Percentiles rank a stretch among this genome's conserved stretches.
phyloP scores from a whole-genome alignment of 1,284 basidiomycete species.

The Gymnopus androsaceus region DNA sequence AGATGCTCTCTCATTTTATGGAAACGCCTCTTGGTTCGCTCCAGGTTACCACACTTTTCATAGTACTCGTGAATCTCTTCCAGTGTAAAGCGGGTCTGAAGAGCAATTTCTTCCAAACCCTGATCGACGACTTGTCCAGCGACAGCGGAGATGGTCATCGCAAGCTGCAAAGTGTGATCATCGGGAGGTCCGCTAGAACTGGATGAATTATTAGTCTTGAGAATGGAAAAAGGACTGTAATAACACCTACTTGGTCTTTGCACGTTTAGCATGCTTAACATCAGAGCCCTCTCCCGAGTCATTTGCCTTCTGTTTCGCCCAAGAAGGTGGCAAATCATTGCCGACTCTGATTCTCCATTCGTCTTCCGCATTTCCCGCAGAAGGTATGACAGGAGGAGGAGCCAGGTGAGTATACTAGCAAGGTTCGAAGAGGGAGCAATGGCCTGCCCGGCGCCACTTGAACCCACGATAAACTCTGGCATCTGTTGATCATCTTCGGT shows the following conservation, averaged over 20 bases:
- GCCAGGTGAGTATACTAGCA: conserved; percentile 7
- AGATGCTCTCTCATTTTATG: conserved; percentile 61
- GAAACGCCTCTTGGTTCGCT: conserved; percentile 61
- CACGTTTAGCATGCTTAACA: neutral
- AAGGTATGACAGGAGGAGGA: too few relatives aligned
- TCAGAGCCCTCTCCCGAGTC: conserved; percentile 35
- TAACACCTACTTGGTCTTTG: conserved; percentile 23
- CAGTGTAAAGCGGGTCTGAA: conserved; percentile 63
- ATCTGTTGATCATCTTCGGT: neutral
- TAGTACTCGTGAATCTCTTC: conserved; percentile 77
- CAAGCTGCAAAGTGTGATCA: conserved; percentile 14
- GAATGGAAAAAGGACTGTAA: neutral
- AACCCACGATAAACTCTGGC: conserved; percentile 13
- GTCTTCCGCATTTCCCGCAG: conserved; percentile 49
- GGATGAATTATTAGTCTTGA: neutral
- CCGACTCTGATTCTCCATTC: conserved; percentile 71
- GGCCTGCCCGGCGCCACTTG: conserved; percentile 2
- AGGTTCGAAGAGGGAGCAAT: conserved; percentile 10
- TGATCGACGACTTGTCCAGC: conserved; percentile 63
- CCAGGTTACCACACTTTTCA: conserved; percentile 68
- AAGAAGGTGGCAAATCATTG: conserved; percentile 60
- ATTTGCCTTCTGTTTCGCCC: conserved; percentile 60
- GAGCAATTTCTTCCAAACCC: conserved; percentile 61
- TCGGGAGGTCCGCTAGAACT: neutral
- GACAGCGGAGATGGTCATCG: conserved; percentile 10